Base-by-base conservation (phyloP, 371 early-diverging fungal species). In the Mucor saturninus region DNA sequence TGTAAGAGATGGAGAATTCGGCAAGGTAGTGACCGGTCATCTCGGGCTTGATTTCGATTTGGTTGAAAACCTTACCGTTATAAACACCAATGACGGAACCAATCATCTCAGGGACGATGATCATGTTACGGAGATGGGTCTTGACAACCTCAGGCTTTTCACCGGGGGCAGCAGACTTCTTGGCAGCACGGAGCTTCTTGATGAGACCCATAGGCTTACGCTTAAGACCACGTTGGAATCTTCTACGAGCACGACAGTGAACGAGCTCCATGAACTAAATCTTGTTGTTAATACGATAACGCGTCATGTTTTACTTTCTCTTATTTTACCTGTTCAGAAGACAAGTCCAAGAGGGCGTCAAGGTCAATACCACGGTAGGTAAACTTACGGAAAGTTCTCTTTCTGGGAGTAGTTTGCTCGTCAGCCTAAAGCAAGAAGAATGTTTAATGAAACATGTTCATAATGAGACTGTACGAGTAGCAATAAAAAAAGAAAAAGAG, bases 61-160 rank as follows among this genome's bases (percentile, higher is more conserved):
- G 98, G 91, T 95, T 97, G 91, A 98, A 99, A 74, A 90, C 92
- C 94, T 99, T 99, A 79, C 99, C 99, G 90, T 98, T 97, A 95
- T 99, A 97, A 72, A 99, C 89, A 77, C 98, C 99, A 75, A 99
- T 87, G 59, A 97, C 81, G 58, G 94, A 95, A 62, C 99, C 99
- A 69, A 99, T 94, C 98, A 99, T 98, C 85, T 96, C 97, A 69
- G 99, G 99, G 64, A 99, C 95, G 71, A 99, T 93, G 80, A 99
- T 95, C 98, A 99, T 99, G 90, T 95, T 89, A 85, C 99, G 96
- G 75, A 99, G 93, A 83, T 99, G 98, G 69, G 99, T 99, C 92
- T 99, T 99, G 86, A 99, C 99, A 65, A 85, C 84, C 95, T 78
- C 86, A 74, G 67, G 86, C 80, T 64, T 64, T 40, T 64, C 64